phyloP scores from a whole-genome alignment of 768 basidiomycete genomes.

The Termitomyces sp. region DNA sequence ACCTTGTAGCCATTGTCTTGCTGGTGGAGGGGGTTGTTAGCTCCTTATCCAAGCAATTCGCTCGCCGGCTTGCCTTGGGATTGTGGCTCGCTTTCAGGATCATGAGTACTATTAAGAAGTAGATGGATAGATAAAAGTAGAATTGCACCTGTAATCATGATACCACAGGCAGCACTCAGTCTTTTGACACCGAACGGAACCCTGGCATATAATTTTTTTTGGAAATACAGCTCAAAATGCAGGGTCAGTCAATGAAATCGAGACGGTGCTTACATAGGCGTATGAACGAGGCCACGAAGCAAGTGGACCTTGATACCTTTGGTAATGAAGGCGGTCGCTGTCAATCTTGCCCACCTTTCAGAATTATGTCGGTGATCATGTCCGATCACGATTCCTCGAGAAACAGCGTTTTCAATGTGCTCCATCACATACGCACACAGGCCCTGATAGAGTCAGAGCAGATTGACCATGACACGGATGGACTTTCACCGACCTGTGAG shows the following conservation, averaged over 20 bases:
- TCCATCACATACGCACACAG: conserved; percentile 65
- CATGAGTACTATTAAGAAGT: neutral
- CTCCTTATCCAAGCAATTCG: neutral
- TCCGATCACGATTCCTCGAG: conserved; percentile 74
- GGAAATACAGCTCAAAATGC: neutral
- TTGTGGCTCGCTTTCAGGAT: conserved; percentile 68
- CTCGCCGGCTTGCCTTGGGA: conserved; percentile 53
- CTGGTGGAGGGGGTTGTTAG: conserved; percentile 25
- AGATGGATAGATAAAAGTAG: neutral
- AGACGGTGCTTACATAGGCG: conserved; percentile 53
- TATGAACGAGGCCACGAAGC: conserved; percentile 67
- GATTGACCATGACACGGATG: neutral
- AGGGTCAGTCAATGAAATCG: neutral
- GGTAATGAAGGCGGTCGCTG: conserved; percentile 63
- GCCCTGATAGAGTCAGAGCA: conserved; percentile 39
- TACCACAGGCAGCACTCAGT: conserved; percentile 68
- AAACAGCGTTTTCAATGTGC: conserved; percentile 44
- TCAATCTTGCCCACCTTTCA: conserved; percentile 68
- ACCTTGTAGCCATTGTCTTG: conserved; percentile 90
- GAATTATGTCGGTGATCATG: conserved; percentile 85
- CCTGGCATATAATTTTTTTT: conserved; percentile 27
- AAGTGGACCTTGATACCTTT: conserved; percentile 66
- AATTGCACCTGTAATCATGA: conserved; percentile 80
- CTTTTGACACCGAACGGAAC: conserved; percentile 74
- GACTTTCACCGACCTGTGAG: conserved; percentile 50